Evolutionary conservation across 1,284 basidiomycete genomes (phyloP).

Genomic region (Puccinia brachypodii): DNA sequence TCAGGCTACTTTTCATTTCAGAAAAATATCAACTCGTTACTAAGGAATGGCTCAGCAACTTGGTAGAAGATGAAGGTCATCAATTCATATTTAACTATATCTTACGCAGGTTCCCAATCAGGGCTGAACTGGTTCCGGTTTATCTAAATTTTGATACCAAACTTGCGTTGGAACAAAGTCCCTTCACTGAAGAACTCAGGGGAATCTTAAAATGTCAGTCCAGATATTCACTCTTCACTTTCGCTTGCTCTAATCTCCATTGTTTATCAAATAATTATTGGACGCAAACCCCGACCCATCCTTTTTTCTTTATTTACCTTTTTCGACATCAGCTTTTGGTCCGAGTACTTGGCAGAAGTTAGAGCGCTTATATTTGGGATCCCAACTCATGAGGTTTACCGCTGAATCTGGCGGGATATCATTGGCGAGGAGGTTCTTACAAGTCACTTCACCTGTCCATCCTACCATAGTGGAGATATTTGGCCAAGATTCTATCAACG

Average conservation of each 20-base stretch:
- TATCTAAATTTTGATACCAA: background rate
- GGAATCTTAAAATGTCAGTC: background rate
- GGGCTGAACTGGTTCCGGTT: background rate
- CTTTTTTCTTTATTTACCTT: background rate
- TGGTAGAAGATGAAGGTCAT: background rate
- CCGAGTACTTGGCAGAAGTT: background rate
- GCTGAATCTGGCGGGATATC: background rate
- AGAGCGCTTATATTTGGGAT: background rate
- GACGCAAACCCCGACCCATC: background rate
- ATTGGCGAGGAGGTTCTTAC: background rate
- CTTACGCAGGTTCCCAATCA: background rate
- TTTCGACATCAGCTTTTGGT: background rate
- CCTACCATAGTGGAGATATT: background rate
- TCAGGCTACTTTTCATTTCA: background rate
- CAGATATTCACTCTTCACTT: background rate
- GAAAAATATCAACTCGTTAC: background rate
- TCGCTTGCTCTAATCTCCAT: background rate
- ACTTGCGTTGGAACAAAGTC: background rate
- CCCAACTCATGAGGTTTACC: background rate
- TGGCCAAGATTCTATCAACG: background rate
- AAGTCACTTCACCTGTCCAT: background rate
- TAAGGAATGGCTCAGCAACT: background rate
- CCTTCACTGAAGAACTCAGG: background rate
- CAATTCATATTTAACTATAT: background rate
- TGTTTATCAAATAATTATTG: background rate